Evolutionary conservation across 1,284 basidiomycete genomes (phyloP).

Genomic region (Ganoderma sinense): DNA sequence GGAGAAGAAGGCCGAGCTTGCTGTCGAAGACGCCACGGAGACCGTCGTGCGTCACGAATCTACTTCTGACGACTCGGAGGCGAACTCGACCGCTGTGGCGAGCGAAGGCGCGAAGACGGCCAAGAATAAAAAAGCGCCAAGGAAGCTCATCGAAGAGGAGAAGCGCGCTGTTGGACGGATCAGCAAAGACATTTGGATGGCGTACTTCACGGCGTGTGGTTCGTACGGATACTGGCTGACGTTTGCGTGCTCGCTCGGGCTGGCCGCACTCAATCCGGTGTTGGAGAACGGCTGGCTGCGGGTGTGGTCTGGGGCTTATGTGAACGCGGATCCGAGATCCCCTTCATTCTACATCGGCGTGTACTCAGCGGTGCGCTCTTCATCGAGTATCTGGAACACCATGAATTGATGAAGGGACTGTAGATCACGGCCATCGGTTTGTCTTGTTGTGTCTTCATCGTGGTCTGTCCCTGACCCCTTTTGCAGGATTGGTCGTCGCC

Average conservation of each 20-base stretch:
- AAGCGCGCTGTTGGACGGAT: constrained; percentile 88
- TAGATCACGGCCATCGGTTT: constrained; percentile 27
- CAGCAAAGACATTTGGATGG: constrained; percentile 79
- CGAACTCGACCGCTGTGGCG: constrained; percentile 54
- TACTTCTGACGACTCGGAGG: constrained; percentile 50
- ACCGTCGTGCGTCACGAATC: constrained; percentile 30
- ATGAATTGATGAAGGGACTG: background rate
- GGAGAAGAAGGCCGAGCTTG: constrained; percentile 33
- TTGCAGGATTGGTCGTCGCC: constrained; percentile 64
- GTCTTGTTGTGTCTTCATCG: constrained; percentile 14
- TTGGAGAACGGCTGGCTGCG: constrained; percentile 87
- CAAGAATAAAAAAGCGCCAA: constrained; percentile 68
- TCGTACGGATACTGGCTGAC: constrained; percentile 73
- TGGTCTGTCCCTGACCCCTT: background rate
- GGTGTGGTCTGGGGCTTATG: constrained; percentile 68
- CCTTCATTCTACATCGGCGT: constrained; percentile 80
- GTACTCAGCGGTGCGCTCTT: constrained; percentile 67
- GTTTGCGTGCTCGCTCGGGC: constrained; percentile 64
- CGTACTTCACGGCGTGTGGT: constrained; percentile 81
- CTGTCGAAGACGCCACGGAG: constrained; percentile 12
- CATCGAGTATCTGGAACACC: constrained; percentile 7
- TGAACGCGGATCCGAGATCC: constrained; percentile 49
- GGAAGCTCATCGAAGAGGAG: constrained; percentile 93
- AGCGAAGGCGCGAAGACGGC: constrained; percentile 48
- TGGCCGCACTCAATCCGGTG: constrained; percentile 80